Percentiles rank a stretch among this genome's conserved stretches.
These are phyloP conservation scores for Diplodia intermedia DNA, from an alignment of 2,329 filamentous ascomycete genomes.

Conservation along the genomic window DNA sequence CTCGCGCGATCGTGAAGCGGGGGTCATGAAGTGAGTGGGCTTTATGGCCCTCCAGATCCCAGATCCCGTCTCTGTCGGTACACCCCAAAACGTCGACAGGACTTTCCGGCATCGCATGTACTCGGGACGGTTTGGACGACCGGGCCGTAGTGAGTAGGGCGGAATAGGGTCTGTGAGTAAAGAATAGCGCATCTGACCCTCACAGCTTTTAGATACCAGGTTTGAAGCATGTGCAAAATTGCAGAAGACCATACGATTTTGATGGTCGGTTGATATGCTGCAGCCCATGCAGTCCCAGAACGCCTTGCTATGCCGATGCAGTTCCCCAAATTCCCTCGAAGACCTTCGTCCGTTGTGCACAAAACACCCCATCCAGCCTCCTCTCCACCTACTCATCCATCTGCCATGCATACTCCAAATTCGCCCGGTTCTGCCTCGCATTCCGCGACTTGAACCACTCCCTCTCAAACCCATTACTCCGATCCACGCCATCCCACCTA, in stretches of 20 bases:
- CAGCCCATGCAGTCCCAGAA: neutral
- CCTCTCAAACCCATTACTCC: slow-evolving; percentile 90
- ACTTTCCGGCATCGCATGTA: too few species aligned
- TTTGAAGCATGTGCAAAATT: neutral
- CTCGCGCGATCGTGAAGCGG: too few species aligned
- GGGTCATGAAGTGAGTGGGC: too few species aligned
- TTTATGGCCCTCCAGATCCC: too few species aligned
- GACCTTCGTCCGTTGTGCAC: neutral
- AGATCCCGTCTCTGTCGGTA: too few species aligned
- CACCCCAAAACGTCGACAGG: too few species aligned
- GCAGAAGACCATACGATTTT: neutral
- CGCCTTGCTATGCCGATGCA: slow-evolving; percentile 21
- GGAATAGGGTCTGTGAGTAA: too few species aligned
- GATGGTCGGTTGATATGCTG: neutral
- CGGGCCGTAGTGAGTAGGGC: too few species aligned
- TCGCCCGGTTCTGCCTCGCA: slow-evolving; percentile 74
- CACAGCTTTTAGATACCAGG: neutral
- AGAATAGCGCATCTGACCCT: too few species aligned
- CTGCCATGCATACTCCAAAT: slow-evolving; percentile 91
- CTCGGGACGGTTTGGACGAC: too few species aligned
- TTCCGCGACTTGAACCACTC: slow-evolving; percentile 92
- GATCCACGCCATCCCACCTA: slow-evolving; percentile 95
- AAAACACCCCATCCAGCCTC: neutral
- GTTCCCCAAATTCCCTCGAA: neutral
- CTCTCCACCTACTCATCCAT: slow-evolving; percentile 74